Evolutionary conservation across 371 early-diverging fungal species (phyloP).

Genomic region (Circinella umbellata): DNA sequence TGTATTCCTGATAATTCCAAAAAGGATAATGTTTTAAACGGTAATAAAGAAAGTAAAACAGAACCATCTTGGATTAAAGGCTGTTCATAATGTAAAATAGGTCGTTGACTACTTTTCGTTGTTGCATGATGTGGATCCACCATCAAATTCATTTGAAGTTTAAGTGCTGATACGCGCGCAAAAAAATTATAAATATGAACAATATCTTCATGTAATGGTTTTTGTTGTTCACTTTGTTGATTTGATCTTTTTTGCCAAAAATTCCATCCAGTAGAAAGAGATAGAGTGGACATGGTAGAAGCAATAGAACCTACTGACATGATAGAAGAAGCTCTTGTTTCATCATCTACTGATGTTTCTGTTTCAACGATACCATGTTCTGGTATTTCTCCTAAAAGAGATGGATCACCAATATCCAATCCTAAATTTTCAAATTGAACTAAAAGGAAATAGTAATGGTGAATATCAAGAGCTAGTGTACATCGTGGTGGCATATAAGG

Average conservation of each 20-base stretch:
- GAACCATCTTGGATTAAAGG: slow-evolving; percentile 44
- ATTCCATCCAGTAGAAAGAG: slow-evolving; percentile 67
- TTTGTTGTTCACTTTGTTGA: slow-evolving; percentile 12
- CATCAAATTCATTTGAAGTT: slow-evolving; percentile 49
- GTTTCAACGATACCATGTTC: slow-evolving; percentile 39
- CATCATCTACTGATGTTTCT: slow-evolving; percentile 37
- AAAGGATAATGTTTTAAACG: slow-evolving; percentile 51
- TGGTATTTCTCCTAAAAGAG: slow-evolving; percentile 31
- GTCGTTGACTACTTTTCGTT: slow-evolving; percentile 53
- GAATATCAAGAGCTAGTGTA: slow-evolving; percentile 59
- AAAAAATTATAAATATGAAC: slow-evolving; percentile 59
- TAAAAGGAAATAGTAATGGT: slow-evolving; percentile 62
- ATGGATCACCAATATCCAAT: slow-evolving; percentile 55
- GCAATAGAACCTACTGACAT: slow-evolving; percentile 60
- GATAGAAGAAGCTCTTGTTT: slow-evolving; percentile 53
- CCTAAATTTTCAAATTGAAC: slow-evolving; percentile 67
- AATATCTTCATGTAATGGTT: slow-evolving; percentile 55
- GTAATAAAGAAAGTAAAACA: slow-evolving; percentile 39
- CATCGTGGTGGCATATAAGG: slow-evolving; percentile 46
- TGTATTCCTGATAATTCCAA: slow-evolving; percentile 58
- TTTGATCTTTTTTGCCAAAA: slow-evolving; percentile 52
- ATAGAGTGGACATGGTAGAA: slow-evolving; percentile 60
- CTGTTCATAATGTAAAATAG: slow-evolving; percentile 49
- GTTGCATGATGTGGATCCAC: slow-evolving; percentile 38
- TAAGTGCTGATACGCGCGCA: slow-evolving; percentile 50